Base-by-base conservation (phyloP, 768 basidiomycete species). In the Boletus tylopilopsis region DNA sequence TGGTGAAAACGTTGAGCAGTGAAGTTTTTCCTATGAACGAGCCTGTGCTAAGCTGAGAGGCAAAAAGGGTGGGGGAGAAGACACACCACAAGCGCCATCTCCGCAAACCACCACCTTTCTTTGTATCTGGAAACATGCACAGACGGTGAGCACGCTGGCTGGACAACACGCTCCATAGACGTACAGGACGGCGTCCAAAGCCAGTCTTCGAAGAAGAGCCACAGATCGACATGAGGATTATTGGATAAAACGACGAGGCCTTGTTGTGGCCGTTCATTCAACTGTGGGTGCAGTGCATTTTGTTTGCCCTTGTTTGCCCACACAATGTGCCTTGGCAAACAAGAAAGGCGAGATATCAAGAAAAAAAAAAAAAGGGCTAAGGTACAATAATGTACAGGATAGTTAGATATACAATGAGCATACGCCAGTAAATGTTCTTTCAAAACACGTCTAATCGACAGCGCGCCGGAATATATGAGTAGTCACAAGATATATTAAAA, bases 61-160 rank as follows among this genome's bases (percentile, higher is more conserved):
- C 29, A 53, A 37, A 29, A 11, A 25, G 32, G n/a, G 47, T 1
- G 45, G 45, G 48, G 15, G 9, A 40, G 5, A 34, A 32, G 11
- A 35, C 50, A 24, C 45, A 88, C 94, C 94, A 62, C 90, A 94
- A 46, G 94, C 94, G 58, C 94, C 94, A 70, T 98, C 94, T 32
- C 94, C 94, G 54, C 94, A 87, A n/a, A 98, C 94, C 23, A 94
- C 88, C 33, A 90, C 73, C 69, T 86, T 84, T 45, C 79, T 71
- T 62, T 77, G 78, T 41, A 78, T 57, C 76, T 78, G 45, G 53
- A 54, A 44, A 54, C 49, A 52, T 19, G 54, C 10, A 57, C 7
- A 39, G 41, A 30, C 4, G 52, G 51, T 55, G 55, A 62, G 55
- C 45, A 51, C 42, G 45, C 39, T 48, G 42, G 4, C 22, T 52